Evolutionary conservation across 805 yeast genomes (phyloP).

Genomic region (Candida adriatica): DNA sequence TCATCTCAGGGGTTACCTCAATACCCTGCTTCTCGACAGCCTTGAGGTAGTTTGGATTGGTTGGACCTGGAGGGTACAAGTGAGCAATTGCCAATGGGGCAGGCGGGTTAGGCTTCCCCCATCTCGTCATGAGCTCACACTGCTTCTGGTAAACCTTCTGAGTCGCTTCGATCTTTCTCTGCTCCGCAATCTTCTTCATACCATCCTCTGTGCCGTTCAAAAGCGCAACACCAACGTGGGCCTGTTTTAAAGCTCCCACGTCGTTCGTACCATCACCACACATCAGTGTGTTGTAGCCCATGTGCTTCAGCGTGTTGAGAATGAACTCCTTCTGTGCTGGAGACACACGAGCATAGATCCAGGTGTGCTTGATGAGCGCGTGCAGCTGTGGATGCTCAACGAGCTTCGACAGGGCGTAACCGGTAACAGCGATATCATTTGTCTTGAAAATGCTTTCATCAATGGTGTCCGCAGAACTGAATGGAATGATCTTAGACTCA

Average conservation of each 20-base stretch:
- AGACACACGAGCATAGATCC: conserved; percentile 97
- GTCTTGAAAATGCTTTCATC: conserved; percentile 50
- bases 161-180: conserved; percentile 57
- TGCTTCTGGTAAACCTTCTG: conserved; percentile 78
- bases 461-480: conserved; percentile 51
- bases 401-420: conserved; percentile 73
- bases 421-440: conserved; percentile 88
- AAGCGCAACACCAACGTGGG: conserved; percentile 96
- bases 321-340: conserved; percentile 94
- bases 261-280: conserved; percentile 99
- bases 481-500: conserved; percentile 66
- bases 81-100: conserved; percentile 89
- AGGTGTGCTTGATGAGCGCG: conserved; percentile 76
- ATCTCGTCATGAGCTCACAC: conserved; percentile 64
- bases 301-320: conserved; percentile 70
- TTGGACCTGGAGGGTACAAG: conserved; percentile 91
- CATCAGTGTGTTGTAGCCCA: conserved; percentile 93
- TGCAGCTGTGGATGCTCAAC: conserved; percentile 61
- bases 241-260: conserved; percentile 98
- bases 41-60: conserved; percentile 79
- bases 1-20: conserved; percentile 67
- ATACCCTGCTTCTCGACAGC: conserved; percentile 85
- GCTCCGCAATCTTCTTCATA: conserved; percentile 80
- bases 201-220: conserved; percentile 95
- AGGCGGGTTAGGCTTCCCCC: conserved; percentile 81